Evolutionary conservation across 352 stramenopile species (phyloP).

Genomic region (Blastocystis sp.): DNA sequence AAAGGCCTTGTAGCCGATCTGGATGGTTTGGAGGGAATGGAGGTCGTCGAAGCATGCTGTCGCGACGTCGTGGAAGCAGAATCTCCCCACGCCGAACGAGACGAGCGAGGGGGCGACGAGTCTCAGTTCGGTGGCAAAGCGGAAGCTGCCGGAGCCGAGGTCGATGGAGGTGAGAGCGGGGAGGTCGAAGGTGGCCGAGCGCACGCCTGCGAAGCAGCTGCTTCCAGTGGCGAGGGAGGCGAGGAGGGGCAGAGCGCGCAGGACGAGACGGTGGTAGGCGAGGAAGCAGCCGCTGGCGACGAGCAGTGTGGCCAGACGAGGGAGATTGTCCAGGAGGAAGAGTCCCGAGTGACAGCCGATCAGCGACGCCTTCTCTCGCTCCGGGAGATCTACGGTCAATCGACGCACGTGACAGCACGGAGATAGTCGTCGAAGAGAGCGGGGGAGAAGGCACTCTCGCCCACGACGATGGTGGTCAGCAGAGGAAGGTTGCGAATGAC

Average conservation of each 20-base stretch:
- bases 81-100: neutral
- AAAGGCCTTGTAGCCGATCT: neutral
- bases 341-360: neutral
- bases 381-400: neutral
- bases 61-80: neutral
- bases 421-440: neutral
- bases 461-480: neutral
- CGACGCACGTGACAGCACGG: neutral
- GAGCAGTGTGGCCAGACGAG: neutral
- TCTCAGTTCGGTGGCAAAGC: neutral
- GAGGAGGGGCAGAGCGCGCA: neutral
- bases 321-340: neutral
- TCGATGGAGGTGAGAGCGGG: neutral
- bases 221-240: neutral
- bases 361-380: neutral
- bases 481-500: neutral
- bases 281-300: neutral
- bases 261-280: neutral
- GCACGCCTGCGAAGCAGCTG: neutral
- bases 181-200: neutral
- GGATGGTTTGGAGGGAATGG: neutral
- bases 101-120: neutral
- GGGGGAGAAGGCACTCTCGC: neutral
- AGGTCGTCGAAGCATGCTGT: neutral
- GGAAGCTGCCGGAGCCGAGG: neutral